These are phyloP conservation scores for Yamadazyma sp. DNA, from an alignment of 1,139 yeast species.

Conservation along the genomic window DNA sequence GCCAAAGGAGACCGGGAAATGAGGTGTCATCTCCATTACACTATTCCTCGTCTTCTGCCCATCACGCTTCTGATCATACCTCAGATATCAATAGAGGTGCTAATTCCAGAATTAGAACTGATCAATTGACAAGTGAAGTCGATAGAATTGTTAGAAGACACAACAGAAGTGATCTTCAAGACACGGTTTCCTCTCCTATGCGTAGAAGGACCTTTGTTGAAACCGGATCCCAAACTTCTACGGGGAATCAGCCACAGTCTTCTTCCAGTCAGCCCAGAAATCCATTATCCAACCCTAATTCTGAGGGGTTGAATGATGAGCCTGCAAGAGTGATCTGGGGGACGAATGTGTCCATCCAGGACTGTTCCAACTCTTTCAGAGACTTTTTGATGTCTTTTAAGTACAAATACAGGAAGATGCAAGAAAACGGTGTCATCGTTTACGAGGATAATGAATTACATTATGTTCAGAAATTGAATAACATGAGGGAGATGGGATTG, in stretches of 20 bases:
- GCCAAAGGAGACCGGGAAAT: constrained; percentile 19
- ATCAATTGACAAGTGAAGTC: constrained; percentile 40
- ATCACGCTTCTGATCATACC: constrained; percentile 36
- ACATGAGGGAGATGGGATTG: constrained; percentile 75
- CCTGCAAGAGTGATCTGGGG: constrained; percentile 97
- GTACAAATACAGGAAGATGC: constrained; percentile 64
- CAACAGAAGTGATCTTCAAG: constrained; percentile 45
- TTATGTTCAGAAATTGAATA: constrained; percentile 71
- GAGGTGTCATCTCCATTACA: constrained; percentile 47
- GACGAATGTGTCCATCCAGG: constrained; percentile 91
- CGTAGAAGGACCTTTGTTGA: constrained; percentile 36
- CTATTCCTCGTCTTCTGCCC: constrained; percentile 44
- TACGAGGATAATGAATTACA: constrained; percentile 71
- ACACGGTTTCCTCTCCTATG: constrained; percentile 42
- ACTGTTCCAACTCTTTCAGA: constrained; percentile 76
- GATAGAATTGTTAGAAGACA: constrained; percentile 45
- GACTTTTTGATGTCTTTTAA: constrained; percentile 84
- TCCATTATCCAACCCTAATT: constrained; percentile 27
- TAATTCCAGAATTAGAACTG: constrained; percentile 24
- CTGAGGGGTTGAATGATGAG: constrained; percentile 46
- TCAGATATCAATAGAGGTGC: constrained; percentile 28
- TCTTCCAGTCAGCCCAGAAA: constrained; percentile 7
- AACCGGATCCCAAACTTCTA: constrained; percentile 1
- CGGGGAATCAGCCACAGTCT: constrained; percentile 4
- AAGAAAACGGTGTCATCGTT: constrained; percentile 32